phyloP scores from a whole-genome alignment of 1,284 basidiomycete species.

The Microbotryomycetes sp. region DNA sequence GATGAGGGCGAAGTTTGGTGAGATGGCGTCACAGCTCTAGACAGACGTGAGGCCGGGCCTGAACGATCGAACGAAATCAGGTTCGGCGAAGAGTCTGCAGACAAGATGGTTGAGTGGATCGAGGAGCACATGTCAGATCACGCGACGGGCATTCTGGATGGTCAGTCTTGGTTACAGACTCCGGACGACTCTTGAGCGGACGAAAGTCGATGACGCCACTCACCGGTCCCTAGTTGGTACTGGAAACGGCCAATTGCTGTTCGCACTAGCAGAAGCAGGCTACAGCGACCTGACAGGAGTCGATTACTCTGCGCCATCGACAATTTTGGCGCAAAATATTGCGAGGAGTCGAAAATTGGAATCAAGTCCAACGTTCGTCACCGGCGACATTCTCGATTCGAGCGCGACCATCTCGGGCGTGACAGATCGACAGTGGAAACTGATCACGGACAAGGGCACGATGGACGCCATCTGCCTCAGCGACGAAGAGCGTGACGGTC shows the following conservation, averaged over 20 bases:
- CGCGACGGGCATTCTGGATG: constrained; percentile 31
- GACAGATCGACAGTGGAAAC: constrained; percentile 34
- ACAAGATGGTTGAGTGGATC: constrained; percentile 58
- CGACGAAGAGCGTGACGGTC: constrained; percentile 53
- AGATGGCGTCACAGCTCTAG: constrained; percentile 27
- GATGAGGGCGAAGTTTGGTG: constrained; percentile 87
- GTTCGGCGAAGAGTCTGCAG: constrained; percentile 74
- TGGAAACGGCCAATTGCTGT: constrained; percentile 76
- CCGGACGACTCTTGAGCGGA: no score
- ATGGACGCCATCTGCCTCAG: constrained; percentile 80
- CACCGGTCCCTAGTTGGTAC: constrained; percentile 52
- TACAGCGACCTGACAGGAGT: constrained; percentile 63
- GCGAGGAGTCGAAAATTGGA: constrained; percentile 2
- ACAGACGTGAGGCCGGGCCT: no score
- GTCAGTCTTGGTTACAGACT: constrained; percentile 20
- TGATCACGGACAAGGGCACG: constrained; percentile 49
- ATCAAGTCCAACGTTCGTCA: constrained; percentile 29
- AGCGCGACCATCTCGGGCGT: constrained; percentile 17
- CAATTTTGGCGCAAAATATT: constrained; percentile 42
- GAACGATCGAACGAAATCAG: no score
- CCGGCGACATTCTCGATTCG: constrained; percentile 37
- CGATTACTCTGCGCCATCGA: constrained; percentile 71
- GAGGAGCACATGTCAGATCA: constrained; percentile 24
- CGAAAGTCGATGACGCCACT: no score
- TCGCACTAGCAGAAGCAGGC: constrained; percentile 61